These are phyloP conservation scores for Nyctanthes arbortristis DNA, from an alignment of 257 asterid species.

Conservation along the genomic window DNA sequence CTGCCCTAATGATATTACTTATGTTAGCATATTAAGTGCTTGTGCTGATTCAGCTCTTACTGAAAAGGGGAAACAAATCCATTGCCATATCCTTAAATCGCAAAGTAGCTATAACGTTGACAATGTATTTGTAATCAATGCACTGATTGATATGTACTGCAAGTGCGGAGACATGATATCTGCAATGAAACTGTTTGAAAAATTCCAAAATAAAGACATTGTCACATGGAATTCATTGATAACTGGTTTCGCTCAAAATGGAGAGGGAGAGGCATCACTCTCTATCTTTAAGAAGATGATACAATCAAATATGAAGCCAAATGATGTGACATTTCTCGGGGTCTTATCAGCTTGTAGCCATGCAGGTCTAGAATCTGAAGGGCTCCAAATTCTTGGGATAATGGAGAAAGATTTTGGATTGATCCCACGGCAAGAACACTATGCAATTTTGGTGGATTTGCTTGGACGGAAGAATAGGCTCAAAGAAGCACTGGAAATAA, in stretches of 20 bases:
- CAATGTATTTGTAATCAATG: slow-evolving; percentile 46
- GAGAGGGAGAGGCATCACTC: slow-evolving; percentile 50
- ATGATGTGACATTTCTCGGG: slow-evolving; percentile 51
- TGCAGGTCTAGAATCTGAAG: slow-evolving; percentile 53
- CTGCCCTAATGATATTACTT: slow-evolving; percentile 41
- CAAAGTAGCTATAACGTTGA: slow-evolving; percentile 17
- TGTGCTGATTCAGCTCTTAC: slow-evolving; percentile 63
- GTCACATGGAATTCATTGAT: slow-evolving; percentile 67
- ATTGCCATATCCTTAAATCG: slow-evolving; percentile 41
- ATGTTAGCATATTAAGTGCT: slow-evolving; percentile 51
- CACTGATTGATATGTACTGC: slow-evolving; percentile 62
- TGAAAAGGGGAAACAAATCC: slow-evolving; percentile 64
- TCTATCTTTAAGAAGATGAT: slow-evolving; percentile 45
- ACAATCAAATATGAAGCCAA: slow-evolving; percentile 38
- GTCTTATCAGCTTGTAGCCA: slow-evolving; percentile 71
- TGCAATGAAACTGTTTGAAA: slow-evolving; percentile 45
- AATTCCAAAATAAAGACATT: slow-evolving; percentile 39
- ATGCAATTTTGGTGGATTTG: slow-evolving; percentile 59
- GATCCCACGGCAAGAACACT: slow-evolving; percentile 53
- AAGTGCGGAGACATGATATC: slow-evolving; percentile 61
- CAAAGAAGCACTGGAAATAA: slow-evolving; percentile 48
- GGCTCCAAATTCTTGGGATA: slow-evolving; percentile 36
- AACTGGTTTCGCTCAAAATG: slow-evolving; percentile 62
- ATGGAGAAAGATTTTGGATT: slow-evolving; percentile 51
- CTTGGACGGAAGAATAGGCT: slow-evolving; percentile 64